phyloP scores from a whole-genome alignment of 2,329 filamentous ascomycete genomes.

The Colletotrichum echinochloae region DNA sequence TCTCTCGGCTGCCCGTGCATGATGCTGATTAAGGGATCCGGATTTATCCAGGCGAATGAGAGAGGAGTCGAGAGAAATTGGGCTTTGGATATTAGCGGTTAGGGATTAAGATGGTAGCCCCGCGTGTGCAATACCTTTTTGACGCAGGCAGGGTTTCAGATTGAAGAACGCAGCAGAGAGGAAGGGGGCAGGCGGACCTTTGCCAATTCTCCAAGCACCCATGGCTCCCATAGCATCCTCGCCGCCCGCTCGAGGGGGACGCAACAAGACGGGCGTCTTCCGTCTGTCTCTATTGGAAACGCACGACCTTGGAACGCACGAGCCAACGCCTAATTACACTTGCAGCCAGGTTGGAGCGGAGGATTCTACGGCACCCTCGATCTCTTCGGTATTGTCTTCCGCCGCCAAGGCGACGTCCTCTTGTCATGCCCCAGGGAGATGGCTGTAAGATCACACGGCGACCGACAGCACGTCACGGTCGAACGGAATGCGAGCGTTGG shows the following conservation, averaged over 20 bases:
- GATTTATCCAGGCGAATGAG: conserved; percentile 5
- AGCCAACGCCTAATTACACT: conserved; percentile 39
- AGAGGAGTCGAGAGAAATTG: background rate
- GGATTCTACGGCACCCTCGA: conserved; percentile 12
- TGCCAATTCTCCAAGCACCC: background rate
- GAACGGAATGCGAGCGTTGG: background rate
- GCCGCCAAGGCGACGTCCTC: conserved; percentile 16
- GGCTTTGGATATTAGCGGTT: background rate
- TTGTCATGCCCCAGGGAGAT: no score
- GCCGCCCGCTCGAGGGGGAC: background rate
- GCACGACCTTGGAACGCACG: conserved; percentile 26
- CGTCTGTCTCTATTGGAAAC: conserved; percentile 7
- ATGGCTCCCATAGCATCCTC: background rate
- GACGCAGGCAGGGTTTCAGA: conserved; percentile 42
- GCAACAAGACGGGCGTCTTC: background rate
- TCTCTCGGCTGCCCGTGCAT: conserved; percentile 27
- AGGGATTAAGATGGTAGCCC: conserved; percentile 23
- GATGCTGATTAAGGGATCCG: conserved; percentile 13
- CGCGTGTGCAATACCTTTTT: conserved; percentile 30
- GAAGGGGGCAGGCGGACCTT: background rate
- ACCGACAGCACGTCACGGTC: background rate
- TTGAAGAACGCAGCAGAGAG: conserved; percentile 15
- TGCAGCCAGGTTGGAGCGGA: conserved; percentile 14
- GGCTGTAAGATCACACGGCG: no score
- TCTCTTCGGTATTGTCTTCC: conserved; percentile 28